Evolutionary conservation across 2,329 filamentous ascomycete species (phyloP), one percentile per base, ranked within the genome.

Genomic region (Paecilomyces sp.): DNA sequence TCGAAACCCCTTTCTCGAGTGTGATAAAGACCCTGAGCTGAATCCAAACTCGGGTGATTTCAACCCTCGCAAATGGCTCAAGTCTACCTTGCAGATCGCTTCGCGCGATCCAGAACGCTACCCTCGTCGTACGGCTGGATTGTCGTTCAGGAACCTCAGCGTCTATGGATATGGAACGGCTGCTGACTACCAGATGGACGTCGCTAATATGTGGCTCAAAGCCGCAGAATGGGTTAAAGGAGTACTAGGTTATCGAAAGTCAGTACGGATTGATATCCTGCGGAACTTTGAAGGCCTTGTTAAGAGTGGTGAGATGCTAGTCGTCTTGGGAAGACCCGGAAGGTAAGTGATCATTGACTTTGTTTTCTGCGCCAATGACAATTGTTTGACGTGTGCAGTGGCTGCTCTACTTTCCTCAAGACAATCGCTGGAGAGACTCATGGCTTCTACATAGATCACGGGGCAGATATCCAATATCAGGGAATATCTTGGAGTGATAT

Each of bases 341-440:
- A 47, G 41, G 41, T 47, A 18, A 15, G 15, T 8, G 13, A 5
- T 18, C 41, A 12, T 41, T 41, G 13, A 13, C 13, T 9, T 47
- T 6, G 9, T 47, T 1, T 47, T 15, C n/a, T 18, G 18, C n/a
- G 41, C 18, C 15, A 5, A 22, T 9, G 41, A 47, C 41, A 47
- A 3, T 54, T 57, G 2, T 58, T 61, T 58, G 30, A 65, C 22
- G 8, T 50, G 15, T 52, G 7, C 9, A 74, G 74, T 63, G 77
- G 77, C 58, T 96, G 91, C 73, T 91, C 89, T 15, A 95, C 91
- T 1, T 87, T 95, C 63, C 80, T 96, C 60, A 95, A 95, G 79
- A 90, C 90, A 0, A 85, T 95, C 65, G 85, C 90, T 3, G 91
- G 91, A 61, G 90, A 95, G 74, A 90, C 88, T 24, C 88, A 92